Conservation (phyloP, 2,329 filamentous ascomycete species). For the Neophaeococcomyces mojaviensis region DNA sequence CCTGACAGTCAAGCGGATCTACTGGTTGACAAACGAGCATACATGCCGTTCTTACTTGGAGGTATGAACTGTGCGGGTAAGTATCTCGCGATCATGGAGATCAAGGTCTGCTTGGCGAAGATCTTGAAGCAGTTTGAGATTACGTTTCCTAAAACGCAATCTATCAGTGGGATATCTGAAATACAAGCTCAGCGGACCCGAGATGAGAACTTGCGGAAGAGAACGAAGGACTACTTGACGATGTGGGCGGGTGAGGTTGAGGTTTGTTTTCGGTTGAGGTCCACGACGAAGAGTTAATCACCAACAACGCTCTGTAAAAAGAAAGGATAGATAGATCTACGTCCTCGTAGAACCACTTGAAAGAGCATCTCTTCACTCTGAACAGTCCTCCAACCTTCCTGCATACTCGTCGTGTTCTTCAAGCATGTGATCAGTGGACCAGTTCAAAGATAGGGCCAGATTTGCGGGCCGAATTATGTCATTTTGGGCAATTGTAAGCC, state of each 20-base stretch:
- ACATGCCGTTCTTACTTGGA: neutral
- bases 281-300: too few relatives aligned
- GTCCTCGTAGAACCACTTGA: too few relatives aligned
- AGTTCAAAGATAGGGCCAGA: too few relatives aligned
- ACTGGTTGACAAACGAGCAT: constrained; percentile 1
- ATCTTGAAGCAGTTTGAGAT: constrained; percentile 1
- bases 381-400: too few relatives aligned
- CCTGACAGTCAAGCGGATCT: neutral
- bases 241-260: neutral
- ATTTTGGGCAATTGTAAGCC: too few relatives aligned
- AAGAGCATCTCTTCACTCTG: too few relatives aligned
- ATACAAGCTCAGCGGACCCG: neutral
- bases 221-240: constrained; percentile 4
- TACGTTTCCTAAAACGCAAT: neutral
- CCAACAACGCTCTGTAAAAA: too few relatives aligned
- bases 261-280: neutral
- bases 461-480: too few relatives aligned
- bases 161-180: neutral
- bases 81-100: constrained; percentile 4
- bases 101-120: constrained; percentile 3
- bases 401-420: too few relatives aligned
- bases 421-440: too few relatives aligned
- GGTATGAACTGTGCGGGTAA: constrained; percentile 1
- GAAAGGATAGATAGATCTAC: too few relatives aligned
- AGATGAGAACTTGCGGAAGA: neutral